Base-by-base conservation (phyloP, 1,139 yeast species). In the Martiniozyma asiatica region DNA sequence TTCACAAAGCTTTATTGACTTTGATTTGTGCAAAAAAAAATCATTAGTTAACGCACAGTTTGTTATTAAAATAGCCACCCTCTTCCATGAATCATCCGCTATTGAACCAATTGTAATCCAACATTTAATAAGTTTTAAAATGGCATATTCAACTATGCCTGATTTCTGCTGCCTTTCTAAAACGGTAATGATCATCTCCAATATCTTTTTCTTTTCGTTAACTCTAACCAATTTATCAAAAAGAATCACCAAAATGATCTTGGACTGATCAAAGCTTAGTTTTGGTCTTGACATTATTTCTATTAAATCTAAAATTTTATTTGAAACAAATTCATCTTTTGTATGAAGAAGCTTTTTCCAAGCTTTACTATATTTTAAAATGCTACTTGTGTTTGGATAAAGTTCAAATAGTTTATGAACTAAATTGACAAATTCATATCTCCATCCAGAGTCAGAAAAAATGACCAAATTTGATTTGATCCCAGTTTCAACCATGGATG, bases 61-160 rank as follows among this genome's bases (percentile, higher is more conserved):
- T n/a, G n/a, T n/a, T n/a, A n/a, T n/a, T n/a, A n/a, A n/a, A n/a
- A n/a, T n/a, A n/a, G n/a, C n/a, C n/a, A n/a, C n/a, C n/a, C n/a
- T n/a, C n/a, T n/a, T n/a, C 29, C 29, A 30, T 5, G 14, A 19
- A 4, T 25, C 23, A 18, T 25, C 29, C 9, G 22, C 32, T 11
- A 17, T 22, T 3, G 18, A 8, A 6, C 32, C 32, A 11, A 29
- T 17, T 6, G 25, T 20, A 6, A 30, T 30, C 32, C 32, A 30
- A n/a, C 26, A 21, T 15, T 30, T 30, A 8, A 30, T 30, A 14
- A 30, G 8, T 22, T 30, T 30, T 8, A 25, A 14, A 18, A 30
- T 25, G 9, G 29, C 19, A 25, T 30, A 30, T 25, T 26, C 25
- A n/a, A 25, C 29, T 16, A 30, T 18, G 4, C 32, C 32, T 12